Conservation (phyloP, 805 yeast genomes). For the Ogataea populi-albae region DNA sequence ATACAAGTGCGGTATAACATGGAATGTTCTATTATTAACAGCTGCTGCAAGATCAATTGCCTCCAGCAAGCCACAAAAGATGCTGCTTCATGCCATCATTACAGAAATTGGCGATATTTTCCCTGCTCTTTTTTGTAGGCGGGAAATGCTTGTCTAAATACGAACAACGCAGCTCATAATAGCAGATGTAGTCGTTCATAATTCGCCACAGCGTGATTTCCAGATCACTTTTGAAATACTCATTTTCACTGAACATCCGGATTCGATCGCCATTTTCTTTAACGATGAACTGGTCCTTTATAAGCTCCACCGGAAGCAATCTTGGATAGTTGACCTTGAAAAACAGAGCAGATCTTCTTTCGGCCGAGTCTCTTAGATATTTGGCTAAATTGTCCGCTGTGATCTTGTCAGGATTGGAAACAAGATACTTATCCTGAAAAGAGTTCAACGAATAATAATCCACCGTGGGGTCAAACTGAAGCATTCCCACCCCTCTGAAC, state of each 20-base stretch:
- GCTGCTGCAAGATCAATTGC: conserved; percentile 8
- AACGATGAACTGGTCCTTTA: conserved; percentile 25
- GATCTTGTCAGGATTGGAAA: conserved; percentile 19
- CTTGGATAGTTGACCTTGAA: conserved; percentile 34
- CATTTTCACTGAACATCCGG: conserved; percentile 25
- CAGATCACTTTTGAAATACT: conserved; percentile 18
- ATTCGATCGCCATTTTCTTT: conserved; percentile 34
- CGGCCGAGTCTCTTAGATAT: conserved; percentile 23
- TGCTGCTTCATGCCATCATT: conserved; percentile 27
- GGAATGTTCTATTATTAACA: too few species aligned
- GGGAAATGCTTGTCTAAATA: conserved; percentile 28
- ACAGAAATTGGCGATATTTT: conserved; percentile 22
- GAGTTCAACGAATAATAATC: conserved; percentile 33
- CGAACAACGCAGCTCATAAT: conserved; percentile 25
- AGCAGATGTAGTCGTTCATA: conserved; percentile 33
- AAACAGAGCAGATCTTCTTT: conserved; percentile 28
- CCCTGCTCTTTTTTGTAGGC: conserved; percentile 11
- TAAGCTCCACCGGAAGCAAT: conserved; percentile 31
- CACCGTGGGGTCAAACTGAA: conserved; percentile 48
- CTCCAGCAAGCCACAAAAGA: conserved; percentile 27
- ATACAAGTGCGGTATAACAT: too few species aligned
- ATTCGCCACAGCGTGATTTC: conserved; percentile 30
- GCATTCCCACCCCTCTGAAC: conserved; percentile 51
- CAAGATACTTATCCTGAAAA: conserved; percentile 21
- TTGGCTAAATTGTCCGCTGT: conserved; percentile 17